Conservation (phyloP, 176 grass and related monocot genomes). For the Thalia dealbata region DNA sequence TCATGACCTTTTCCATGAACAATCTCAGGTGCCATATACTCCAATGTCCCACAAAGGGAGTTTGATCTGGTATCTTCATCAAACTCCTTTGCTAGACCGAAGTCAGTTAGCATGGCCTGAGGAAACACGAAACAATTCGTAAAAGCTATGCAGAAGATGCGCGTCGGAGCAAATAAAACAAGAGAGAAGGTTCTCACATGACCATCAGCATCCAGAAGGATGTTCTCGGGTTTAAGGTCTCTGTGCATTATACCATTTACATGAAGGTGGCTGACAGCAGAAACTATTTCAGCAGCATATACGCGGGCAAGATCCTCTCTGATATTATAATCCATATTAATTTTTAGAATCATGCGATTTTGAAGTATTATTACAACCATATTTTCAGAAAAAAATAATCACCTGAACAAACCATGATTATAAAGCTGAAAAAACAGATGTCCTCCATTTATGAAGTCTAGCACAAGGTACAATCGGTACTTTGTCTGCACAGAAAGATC, state of each 20-base stretch:
- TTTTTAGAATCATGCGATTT: background rate
- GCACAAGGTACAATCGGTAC: conserved; percentile 82
- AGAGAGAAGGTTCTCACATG: conserved; percentile 43
- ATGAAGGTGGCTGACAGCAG: conserved; percentile 82
- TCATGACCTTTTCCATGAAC: conserved; percentile 80
- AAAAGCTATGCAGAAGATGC: background rate
- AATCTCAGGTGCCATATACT: conserved; percentile 99
- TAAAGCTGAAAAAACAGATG: conserved; percentile 99
- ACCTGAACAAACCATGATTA: conserved; percentile 95
- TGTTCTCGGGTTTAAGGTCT: conserved; percentile 99
- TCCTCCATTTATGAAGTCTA: conserved; percentile 93
- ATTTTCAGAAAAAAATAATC: background rate
- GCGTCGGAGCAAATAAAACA: conserved; percentile 4
- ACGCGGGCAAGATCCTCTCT: conserved; percentile 88
- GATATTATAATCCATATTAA: conserved; percentile 14
- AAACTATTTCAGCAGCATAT: conserved; percentile 91
- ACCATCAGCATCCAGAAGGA: conserved; percentile 77
- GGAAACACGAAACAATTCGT: background rate
- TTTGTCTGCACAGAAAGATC: conserved; percentile 57
- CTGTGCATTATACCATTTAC: conserved; percentile 94
- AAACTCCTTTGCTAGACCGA: conserved; percentile 93
- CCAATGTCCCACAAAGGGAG: conserved; percentile 87
- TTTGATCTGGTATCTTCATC: conserved; percentile 95
- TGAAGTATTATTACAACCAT: background rate
- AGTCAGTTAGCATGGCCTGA: conserved; percentile 91